Evolutionary conservation across 2,329 filamentous ascomycete genomes (phyloP).

Genomic region (Xylaria sp.): DNA sequence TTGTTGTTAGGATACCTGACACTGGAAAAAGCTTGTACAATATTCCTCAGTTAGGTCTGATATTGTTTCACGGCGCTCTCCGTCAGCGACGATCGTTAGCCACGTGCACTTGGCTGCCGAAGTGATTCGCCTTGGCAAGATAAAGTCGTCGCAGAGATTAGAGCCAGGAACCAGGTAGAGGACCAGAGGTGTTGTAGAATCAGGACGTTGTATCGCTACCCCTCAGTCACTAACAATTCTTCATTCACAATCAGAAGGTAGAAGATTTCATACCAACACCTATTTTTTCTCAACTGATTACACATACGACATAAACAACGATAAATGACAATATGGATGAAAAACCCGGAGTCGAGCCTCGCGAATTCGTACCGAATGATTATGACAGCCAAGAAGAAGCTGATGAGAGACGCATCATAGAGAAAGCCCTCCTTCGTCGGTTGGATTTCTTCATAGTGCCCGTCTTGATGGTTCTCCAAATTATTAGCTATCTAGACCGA

Average conservation of each 20-base stretch:
- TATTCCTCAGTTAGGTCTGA: too few species aligned
- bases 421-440: slow-evolving; percentile 36
- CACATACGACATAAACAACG: slow-evolving; percentile 6
- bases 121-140: too few species aligned
- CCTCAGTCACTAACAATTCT: neutral
- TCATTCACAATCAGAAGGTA: neutral
- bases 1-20: too few species aligned
- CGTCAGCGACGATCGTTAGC: neutral
- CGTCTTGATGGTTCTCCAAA: slow-evolving; percentile 38
- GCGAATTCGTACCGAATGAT: slow-evolving; percentile 20
- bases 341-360: slow-evolving; percentile 25
- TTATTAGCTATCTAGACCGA: slow-evolving; percentile 45
- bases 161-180: too few species aligned
- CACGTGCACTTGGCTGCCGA: too few species aligned
- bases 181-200: too few species aligned
- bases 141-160: too few species aligned
- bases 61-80: too few species aligned
- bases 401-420: slow-evolving; percentile 20
- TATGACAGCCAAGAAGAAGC: slow-evolving; percentile 4
- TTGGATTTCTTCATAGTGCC: slow-evolving; percentile 39
- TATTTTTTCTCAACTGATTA: too few species aligned
- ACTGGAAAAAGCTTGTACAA: too few species aligned
- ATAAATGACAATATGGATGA: neutral
- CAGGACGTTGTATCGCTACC: neutral
- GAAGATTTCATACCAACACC: neutral